Evolutionary conservation across 345 rosid species (phyloP).

Genomic region (Syzygium aqueum): DNA sequence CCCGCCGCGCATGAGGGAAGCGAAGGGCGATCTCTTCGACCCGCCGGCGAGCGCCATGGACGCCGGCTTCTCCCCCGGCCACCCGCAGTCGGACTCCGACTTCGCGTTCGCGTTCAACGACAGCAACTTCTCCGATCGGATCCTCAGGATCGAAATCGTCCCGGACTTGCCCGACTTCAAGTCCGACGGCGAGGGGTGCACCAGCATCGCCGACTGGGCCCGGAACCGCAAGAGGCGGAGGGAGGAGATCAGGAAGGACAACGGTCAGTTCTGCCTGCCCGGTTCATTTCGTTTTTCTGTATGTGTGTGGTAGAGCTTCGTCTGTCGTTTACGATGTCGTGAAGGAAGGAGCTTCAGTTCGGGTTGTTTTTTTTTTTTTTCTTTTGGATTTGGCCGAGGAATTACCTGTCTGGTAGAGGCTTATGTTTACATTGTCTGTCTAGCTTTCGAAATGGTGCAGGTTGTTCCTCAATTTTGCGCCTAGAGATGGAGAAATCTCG

Average conservation of each 20-base stretch:
- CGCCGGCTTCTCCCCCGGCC: background rate
- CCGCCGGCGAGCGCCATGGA: constrained; percentile 15
- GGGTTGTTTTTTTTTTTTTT: background rate
- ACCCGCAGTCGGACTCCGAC: constrained; percentile 28
- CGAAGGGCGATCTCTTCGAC: constrained; percentile 32
- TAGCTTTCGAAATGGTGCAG: background rate
- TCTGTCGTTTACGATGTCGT: background rate
- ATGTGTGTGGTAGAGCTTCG: background rate
- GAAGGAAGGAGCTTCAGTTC: background rate
- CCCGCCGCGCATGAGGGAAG: constrained; percentile 16
- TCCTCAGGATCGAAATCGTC: constrained; percentile 59
- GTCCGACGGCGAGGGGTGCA: constrained; percentile 33
- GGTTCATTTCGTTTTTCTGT: background rate
- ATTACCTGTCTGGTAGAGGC: background rate
- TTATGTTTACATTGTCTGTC: background rate
- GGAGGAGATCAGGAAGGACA: constrained; percentile 45
- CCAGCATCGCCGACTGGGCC: constrained; percentile 59
- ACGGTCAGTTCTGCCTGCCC: background rate
- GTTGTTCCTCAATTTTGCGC: background rate
- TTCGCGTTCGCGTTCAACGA: constrained; percentile 79
- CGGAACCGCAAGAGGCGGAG: constrained; percentile 65
- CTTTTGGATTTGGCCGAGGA: background rate
- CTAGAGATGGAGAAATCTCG: background rate
- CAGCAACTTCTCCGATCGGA: constrained; percentile 68
- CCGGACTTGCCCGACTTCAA: constrained; percentile 31